A percentile compares a stretch with the other conserved stretches of the same genome.
Conservation (phyloP, 306 rosid genomes). For the Rosa multiflora region DNA sequence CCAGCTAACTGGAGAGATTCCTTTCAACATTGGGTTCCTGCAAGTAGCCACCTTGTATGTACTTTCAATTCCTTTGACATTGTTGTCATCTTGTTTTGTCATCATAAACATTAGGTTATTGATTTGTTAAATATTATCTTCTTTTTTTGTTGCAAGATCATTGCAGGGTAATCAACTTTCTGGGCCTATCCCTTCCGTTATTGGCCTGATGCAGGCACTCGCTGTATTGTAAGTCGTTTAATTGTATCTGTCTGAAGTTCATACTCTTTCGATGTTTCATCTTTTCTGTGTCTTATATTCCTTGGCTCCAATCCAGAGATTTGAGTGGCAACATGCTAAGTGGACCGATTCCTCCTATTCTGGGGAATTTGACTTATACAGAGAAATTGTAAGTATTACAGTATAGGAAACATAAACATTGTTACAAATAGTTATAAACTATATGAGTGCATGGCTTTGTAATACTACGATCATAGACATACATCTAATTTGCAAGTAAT, state of each 20-base stretch:
- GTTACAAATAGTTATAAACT: neutral
- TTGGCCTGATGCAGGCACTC: conserved; percentile 99
- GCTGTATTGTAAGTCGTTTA: conserved; percentile 82
- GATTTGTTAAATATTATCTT: conserved; percentile 15
- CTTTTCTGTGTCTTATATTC: conserved; percentile 2
- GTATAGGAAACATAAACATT: neutral
- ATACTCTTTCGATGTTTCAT: neutral
- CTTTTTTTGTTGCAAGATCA: conserved; percentile 52
- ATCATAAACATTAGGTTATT: neutral
- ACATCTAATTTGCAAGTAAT: neutral
- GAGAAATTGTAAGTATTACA: conserved; percentile 75
- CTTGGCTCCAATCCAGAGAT: conserved; percentile 52
- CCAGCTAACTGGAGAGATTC: conserved; percentile 76
- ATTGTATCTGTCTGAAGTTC: conserved; percentile 11
- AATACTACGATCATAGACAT: neutral
- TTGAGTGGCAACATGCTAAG: conserved; percentile 79
- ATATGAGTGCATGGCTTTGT: neutral
- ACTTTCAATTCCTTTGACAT: conserved; percentile 5
- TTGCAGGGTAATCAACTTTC: conserved; percentile 88
- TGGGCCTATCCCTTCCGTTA: conserved; percentile 80
- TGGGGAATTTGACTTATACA: conserved; percentile 87
- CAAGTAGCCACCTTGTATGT: conserved; percentile 90
- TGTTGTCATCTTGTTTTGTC: neutral
- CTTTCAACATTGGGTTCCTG: conserved; percentile 82
- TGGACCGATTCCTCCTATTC: conserved; percentile 81